These are phyloP conservation scores for Hypericum perforatum DNA, from an alignment of 345 rosid species.

Conservation along the genomic window DNA sequence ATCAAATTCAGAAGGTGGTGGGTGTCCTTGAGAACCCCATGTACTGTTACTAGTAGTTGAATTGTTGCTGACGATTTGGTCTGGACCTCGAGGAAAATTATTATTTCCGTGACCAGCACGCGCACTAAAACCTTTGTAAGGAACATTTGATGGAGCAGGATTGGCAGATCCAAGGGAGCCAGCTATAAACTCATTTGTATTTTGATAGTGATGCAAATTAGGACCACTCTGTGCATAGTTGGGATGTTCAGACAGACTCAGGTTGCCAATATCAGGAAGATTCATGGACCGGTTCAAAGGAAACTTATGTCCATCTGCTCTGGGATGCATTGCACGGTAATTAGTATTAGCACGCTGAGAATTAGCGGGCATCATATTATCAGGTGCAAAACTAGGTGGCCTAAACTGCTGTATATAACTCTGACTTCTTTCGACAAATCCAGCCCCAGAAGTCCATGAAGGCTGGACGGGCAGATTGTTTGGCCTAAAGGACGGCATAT, in stretches of 20 bases:
- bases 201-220: conserved; percentile 24
- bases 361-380: conserved; percentile 22
- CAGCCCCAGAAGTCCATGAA: no score
- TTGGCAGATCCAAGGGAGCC: conserved; percentile 18
- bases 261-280: conserved; percentile 43
- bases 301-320: conserved; percentile 31
- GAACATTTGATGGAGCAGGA: conserved; percentile 11
- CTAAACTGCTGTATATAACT: no score
- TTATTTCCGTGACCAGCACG: conserved; percentile 20
- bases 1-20: conserved; percentile 50
- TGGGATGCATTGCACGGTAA: conserved; percentile 34
- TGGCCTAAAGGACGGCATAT: conserved; percentile 30
- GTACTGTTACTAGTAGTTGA: conserved; percentile 23
- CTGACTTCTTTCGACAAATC: no score
- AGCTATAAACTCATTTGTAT: conserved; percentile 28
- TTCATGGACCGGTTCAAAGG: conserved; percentile 20
- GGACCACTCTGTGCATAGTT: conserved; percentile 27
- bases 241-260: conserved; percentile 32
- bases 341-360: conserved; percentile 21
- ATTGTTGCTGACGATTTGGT: conserved; percentile 13
- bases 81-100: conserved; percentile 23
- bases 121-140: conserved; percentile 21
- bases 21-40: conserved; percentile 19
- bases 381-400: conserved; percentile 25
- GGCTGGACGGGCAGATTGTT: conserved; percentile 24